Evolutionary conservation across 1,284 basidiomycete species (phyloP), one percentile per base, ranked within the genome.

Genomic region (Paramarasmius palmivorus): DNA sequence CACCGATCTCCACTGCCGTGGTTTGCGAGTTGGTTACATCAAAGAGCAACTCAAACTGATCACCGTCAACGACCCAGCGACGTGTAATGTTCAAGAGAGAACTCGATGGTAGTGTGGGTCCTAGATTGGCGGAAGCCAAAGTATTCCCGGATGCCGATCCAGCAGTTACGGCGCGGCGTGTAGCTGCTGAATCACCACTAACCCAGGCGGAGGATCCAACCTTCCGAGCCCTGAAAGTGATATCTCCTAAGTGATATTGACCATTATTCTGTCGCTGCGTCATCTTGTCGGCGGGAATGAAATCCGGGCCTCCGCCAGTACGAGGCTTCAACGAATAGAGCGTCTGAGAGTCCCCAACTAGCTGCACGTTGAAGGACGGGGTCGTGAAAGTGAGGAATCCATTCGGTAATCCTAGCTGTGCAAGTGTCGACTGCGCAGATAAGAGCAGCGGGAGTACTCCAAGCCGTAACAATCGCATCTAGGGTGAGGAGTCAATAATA

Each of bases 301-400:
- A 83, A 61, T 84, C 74, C 61, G 83, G 82, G 2, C 50, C 41
- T 22, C 66, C 65, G 3, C 66, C 63, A 25, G 59, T 59, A 20
- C 60, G 57, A 4, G 79, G 73, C 49, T 69, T 73, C 49, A 83
- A 63, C 4, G 80, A 83, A 59, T 79, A 82, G 2, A 82, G 65
- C 0, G 79, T 82, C 64, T 84, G 82, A 0, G 81, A 82, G 58
- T 83, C 81, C 57, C 78, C 81, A 40, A 83, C 79, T 14, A 83
- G 69, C 57, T 76, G 73, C 10, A 79, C 59, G 10, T 70, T 61
- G 62, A 83, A 79, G 2, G 64, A 61, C 0, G 78, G 66, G 4
- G 77, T 76, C 34, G 69, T 73, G 65, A 82, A 77, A 14, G 72
- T 68, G 29, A 75, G 56, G 52, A 81, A 77, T 8, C 81, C 81